Conservation (phyloP, 2,329 filamentous ascomycete species). For the Colletotrichum sojae region DNA sequence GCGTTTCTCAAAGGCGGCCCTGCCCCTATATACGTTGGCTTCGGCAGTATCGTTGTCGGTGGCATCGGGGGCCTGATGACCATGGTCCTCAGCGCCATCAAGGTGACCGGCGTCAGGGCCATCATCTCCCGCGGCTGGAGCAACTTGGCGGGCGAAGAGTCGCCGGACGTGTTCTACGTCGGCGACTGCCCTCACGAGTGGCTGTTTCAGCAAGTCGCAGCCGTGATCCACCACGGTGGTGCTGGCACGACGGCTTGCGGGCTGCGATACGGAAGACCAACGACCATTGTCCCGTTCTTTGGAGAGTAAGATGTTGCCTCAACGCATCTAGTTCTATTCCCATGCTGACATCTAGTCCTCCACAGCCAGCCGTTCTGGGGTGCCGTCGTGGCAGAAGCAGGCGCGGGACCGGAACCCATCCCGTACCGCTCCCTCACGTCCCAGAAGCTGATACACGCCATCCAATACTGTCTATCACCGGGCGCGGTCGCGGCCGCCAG, state of each 20-base stretch:
- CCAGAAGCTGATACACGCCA: slow-evolving; percentile 33
- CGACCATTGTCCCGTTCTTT: slow-evolving; percentile 38
- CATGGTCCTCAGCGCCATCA: slow-evolving; percentile 35
- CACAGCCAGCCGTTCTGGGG: slow-evolving; percentile 40
- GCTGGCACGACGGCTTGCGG: slow-evolving; percentile 38
- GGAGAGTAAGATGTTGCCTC: slow-evolving; percentile 29
- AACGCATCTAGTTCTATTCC: rapidly evolving
- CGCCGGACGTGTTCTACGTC: slow-evolving; percentile 30
- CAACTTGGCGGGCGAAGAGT: slow-evolving; percentile 27
- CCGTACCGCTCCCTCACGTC: slow-evolving; percentile 37
- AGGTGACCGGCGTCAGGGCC: slow-evolving; percentile 28
- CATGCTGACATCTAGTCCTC: neutral
- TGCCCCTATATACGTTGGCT: slow-evolving; percentile 50
- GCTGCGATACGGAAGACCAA: slow-evolving; percentile 32
- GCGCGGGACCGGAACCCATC: slow-evolving; percentile 37
- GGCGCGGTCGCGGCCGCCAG: slow-evolving; percentile 29
- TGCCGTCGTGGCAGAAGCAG: slow-evolving; percentile 36
- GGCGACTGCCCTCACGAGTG: slow-evolving; percentile 40
- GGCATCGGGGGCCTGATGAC: slow-evolving; percentile 25
- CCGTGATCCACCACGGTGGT: slow-evolving; percentile 38
- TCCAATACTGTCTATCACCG: slow-evolving; percentile 22
- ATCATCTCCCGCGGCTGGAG: slow-evolving; percentile 39
- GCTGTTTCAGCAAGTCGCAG: slow-evolving; percentile 38
- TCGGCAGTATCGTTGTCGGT: slow-evolving; percentile 31
- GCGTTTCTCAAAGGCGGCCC: slow-evolving; percentile 70